Conservation (phyloP, 1,284 basidiomycete species). For the Tetrapyrgos nigripes region DNA sequence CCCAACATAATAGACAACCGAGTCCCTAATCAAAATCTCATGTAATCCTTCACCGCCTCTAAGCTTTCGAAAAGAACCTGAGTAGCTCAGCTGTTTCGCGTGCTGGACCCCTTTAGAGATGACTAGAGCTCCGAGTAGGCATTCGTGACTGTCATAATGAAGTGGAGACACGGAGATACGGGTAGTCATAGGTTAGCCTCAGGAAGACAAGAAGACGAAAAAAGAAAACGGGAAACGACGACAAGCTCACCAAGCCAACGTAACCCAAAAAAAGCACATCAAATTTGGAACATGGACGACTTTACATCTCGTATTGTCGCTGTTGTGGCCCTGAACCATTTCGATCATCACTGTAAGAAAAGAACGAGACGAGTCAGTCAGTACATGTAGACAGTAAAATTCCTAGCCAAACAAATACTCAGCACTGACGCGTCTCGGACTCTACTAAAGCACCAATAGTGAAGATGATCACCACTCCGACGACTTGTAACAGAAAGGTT, state of each 20-base stretch:
- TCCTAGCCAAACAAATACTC: neutral
- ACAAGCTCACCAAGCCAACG: neutral
- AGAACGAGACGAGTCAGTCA: too few species aligned
- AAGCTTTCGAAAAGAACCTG: neutral
- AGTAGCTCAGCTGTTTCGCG: neutral
- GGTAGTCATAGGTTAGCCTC: too few species aligned
- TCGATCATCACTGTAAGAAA: neutral
- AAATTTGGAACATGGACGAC: neutral
- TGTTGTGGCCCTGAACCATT: neutral
- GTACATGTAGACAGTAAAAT: too few species aligned
- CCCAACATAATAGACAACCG: neutral
- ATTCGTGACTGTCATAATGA: neutral
- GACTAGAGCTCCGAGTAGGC: neutral
- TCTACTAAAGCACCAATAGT: neutral
- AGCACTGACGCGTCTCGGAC: neutral
- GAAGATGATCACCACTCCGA: neutral
- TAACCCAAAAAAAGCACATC: neutral
- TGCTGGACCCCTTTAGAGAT: neutral
- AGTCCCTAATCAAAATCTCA: constrained; percentile 1
- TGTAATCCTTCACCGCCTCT: neutral
- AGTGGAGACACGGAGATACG: too few species aligned
- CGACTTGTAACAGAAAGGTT: neutral
- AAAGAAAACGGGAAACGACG: neutral
- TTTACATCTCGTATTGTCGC: neutral
- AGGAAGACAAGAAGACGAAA: neutral